Conservation (phyloP, 371 early-diverging fungal genomes). For the Basidiobolus meristosporus region DNA sequence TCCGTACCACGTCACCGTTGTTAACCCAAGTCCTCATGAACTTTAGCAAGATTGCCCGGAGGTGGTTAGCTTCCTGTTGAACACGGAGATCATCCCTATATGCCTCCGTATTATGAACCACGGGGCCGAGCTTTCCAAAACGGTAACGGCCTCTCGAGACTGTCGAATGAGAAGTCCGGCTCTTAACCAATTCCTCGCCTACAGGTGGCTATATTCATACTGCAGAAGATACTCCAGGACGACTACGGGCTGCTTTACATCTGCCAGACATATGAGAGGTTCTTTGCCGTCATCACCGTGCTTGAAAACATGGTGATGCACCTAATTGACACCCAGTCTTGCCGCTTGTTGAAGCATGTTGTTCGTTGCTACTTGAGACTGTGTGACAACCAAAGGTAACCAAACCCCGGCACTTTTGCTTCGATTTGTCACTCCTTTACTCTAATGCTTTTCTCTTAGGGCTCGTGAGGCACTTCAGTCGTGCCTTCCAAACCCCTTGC, state of each 20-base stretch:
- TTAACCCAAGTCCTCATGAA: not conserved
- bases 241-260: conserved; percentile 93
- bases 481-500: conserved; percentile 67
- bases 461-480: conserved; percentile 76
- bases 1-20: too few species aligned
- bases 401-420: not conserved
- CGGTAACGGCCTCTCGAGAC: conserved; percentile 22
- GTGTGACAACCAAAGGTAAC: conserved; percentile 74
- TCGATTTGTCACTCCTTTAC: not conserved
- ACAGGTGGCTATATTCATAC: conserved; percentile 84
- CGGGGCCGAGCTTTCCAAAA: conserved; percentile 90
- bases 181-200: too few species aligned
- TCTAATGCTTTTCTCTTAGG: conserved; percentile 12
- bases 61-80: conserved; percentile 83
- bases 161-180: not conserved
- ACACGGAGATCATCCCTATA: conserved; percentile 96
- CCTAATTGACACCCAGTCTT: conserved; percentile 66
- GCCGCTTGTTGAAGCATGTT: conserved; percentile 83
- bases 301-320: conserved; percentile 88
- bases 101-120: conserved; percentile 96
- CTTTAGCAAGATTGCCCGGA: conserved; percentile 80
- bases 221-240: conserved; percentile 89
- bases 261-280: conserved; percentile 93
- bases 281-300: conserved; percentile 91
- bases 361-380: conserved; percentile 88